A percentile compares a stretch with the other conserved stretches of the same genome.
Evolutionary conservation across 768 basidiomycete genomes (phyloP).

Genomic region (Kwoniella bestiolae): DNA sequence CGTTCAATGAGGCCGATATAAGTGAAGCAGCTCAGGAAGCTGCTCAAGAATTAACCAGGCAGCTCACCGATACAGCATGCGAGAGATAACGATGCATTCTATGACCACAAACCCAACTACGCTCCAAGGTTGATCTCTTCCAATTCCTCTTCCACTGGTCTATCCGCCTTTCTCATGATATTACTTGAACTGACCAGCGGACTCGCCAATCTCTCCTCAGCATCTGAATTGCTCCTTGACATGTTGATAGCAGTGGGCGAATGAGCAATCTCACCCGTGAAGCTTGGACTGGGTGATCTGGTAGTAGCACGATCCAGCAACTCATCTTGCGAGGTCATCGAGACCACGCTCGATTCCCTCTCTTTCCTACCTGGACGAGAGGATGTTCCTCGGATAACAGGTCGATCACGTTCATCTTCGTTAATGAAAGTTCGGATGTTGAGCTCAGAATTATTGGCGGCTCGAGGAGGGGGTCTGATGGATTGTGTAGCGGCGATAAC

Average conservation of each 20-base stretch:
- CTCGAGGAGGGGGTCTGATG: slow-evolving; percentile 37
- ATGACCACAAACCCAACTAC: background rate
- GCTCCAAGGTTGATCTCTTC: slow-evolving; percentile 39
- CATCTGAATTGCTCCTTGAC: background rate
- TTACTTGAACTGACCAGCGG: background rate
- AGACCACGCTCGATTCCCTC: slow-evolving; percentile 37
- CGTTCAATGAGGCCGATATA: too few relatives aligned
- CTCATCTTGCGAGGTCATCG: slow-evolving; percentile 35
- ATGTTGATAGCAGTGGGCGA: slow-evolving; percentile 14
- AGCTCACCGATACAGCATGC: background rate
- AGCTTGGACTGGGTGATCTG: slow-evolving; percentile 9
- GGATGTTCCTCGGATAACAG: slow-evolving; percentile 14
- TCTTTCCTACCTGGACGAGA: slow-evolving; percentile 17
- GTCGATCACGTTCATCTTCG: slow-evolving; percentile 35
- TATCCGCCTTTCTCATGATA: background rate
- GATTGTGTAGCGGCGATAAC: slow-evolving; percentile 34
- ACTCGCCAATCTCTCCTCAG: slow-evolving; percentile 4
- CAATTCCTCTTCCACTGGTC: slow-evolving; percentile 39
- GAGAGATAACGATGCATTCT: background rate
- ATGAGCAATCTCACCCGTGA: background rate
- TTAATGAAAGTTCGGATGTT: slow-evolving; percentile 5
- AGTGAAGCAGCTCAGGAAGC: too few relatives aligned
- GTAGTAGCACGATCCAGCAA: slow-evolving; percentile 23
- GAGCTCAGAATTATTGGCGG: slow-evolving; percentile 25
- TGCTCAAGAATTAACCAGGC: background rate